Evolutionary conservation across 768 basidiomycete species (phyloP), one percentile per base, ranked within the genome.

Genomic region (Hypsizygus marmoreus): DNA sequence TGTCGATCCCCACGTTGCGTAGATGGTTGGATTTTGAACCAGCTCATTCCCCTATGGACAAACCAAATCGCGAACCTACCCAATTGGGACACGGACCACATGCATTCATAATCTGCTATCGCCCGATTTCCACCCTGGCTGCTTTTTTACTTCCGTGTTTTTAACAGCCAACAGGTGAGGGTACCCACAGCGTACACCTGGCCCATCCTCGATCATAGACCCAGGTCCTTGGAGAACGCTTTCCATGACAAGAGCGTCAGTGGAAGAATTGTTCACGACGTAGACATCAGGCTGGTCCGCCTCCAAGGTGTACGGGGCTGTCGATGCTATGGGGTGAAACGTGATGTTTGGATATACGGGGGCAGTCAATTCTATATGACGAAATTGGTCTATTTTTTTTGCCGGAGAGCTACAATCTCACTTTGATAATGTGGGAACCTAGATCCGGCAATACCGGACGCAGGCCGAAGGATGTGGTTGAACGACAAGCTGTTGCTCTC

Each of bases 91-190:
- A n/a, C n/a, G n/a, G n/a, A n/a, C n/a, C n/a, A n/a, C 38, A 17
- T 10, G 16, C 11, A 19, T 20, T 10, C n/a, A 29, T 32, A 49
- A 43, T 50, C 48, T 46, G 48, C 31, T 51, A 51, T 56, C 51
- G 45, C 53, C 57, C 51, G 55, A 59, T 55, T 43, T 29, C 48
- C 45, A 54, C 47, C 46, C 54, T 50, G 35, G 22, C 42, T 29
- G 7, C n/a, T n/a, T 28, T 40, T 40, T 48, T 49, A 37, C 52
- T 43, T 46, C 46, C 46, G 47, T 47, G 23, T 22, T 32, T 9
- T 14, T 35, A 35, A 32, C n/a, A n/a, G n/a, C n/a, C n/a, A n/a
- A n/a, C n/a, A n/a, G n/a, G n/a, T n/a, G n/a, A n/a, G n/a, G n/a
- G n/a, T n/a, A n/a, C n/a, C n/a, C n/a, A n/a, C n/a, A n/a, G n/a